These are phyloP conservation scores for Eustoma russellianum DNA, from an alignment of 257 asterid genomes.

Conservation along the genomic window DNA sequence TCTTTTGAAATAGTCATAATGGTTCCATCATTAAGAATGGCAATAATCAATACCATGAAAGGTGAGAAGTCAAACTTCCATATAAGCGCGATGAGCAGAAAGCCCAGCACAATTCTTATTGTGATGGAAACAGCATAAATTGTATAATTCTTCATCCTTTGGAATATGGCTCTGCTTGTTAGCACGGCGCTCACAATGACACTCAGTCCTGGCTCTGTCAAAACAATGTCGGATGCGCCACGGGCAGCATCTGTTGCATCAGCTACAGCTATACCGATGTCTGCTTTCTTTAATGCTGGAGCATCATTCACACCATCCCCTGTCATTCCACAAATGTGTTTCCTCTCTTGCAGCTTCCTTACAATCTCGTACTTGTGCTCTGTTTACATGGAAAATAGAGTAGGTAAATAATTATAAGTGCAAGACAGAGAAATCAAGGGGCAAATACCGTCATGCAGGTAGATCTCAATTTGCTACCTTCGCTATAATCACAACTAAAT, in stretches of 20 bases:
- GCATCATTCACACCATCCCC: slow-evolving; percentile 53
- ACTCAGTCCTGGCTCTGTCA: slow-evolving; percentile 37
- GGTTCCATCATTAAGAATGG: slow-evolving; percentile 55
- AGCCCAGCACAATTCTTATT: slow-evolving; percentile 39
- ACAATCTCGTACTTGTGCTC: slow-evolving; percentile 46
- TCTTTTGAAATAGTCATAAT: slow-evolving; percentile 60
- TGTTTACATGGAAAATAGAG: slow-evolving; percentile 3
- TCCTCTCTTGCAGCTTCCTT: slow-evolving; percentile 36
- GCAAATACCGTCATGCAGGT: not conserved
- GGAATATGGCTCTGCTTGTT: slow-evolving; percentile 42
- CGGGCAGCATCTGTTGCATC: slow-evolving; percentile 50
- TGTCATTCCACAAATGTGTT: slow-evolving; percentile 46
- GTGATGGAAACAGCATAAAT: slow-evolving; percentile 49
- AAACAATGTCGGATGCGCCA: slow-evolving; percentile 38
- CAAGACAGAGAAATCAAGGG: not conserved
- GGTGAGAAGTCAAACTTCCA: slow-evolving; percentile 60
- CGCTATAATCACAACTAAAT: too few species aligned
- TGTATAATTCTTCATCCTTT: slow-evolving; percentile 48
- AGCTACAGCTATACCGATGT: slow-evolving; percentile 48
- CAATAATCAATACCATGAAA: slow-evolving; percentile 49
- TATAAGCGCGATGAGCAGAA: slow-evolving; percentile 46
- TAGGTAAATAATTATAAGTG: not conserved
- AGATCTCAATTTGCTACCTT: not conserved
- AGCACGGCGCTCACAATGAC: slow-evolving; percentile 40
- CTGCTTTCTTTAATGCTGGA: slow-evolving; percentile 39